Base-by-base conservation (phyloP, 2,329 filamentous ascomycete species). In the Fusarium clavum region DNA sequence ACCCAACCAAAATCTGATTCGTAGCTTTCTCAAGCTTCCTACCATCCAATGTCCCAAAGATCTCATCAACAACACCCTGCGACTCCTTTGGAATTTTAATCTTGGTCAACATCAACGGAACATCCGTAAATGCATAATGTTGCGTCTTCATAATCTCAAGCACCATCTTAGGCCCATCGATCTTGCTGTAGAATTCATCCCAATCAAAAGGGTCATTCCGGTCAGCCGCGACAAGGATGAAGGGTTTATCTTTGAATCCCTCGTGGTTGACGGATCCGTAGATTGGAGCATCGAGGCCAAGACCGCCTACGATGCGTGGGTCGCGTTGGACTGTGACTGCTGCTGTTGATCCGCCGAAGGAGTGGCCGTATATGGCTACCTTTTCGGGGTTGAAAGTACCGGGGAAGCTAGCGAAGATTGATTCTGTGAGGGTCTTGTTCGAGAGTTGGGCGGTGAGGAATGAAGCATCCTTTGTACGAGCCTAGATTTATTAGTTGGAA, bases 241-340 rank as follows among this genome's bases (percentile, higher is more conserved):
- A 72, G 0, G 61, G 54, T 2, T 62, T 72, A 25, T 25, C 25
- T 77, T 79, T 59, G 0, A 72, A 8, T 1, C 69, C 69, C 14
- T 57, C 8, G 5, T 63, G 3, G 75, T 79, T 12, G 73, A 79
- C 56, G 0, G 51, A 25, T 6, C 66, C 67, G 2, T 61, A 68
- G 44, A 72, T 57, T 0, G 67, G 43, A 7, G 65, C 69, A 10
- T 72, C 65, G 1, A 72, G 32, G 6, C 67, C 64, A 4, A 70
- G 41, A 13, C 81, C 81, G 16, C 78, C 70, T n/a, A 75, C 69
- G 10, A 78, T 79, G n/a, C 76, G 79, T 6, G 73, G 62, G 20
- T 74, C 66, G 4, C 76, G 73, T 0, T 77, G 75, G 2, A 78
- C 77, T 3, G 78, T 78, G 2, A 75, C 75, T 2, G 75, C 71